Conservation (phyloP, 192 early-diverging fungal species). For the Pilaira anomala region DNA sequence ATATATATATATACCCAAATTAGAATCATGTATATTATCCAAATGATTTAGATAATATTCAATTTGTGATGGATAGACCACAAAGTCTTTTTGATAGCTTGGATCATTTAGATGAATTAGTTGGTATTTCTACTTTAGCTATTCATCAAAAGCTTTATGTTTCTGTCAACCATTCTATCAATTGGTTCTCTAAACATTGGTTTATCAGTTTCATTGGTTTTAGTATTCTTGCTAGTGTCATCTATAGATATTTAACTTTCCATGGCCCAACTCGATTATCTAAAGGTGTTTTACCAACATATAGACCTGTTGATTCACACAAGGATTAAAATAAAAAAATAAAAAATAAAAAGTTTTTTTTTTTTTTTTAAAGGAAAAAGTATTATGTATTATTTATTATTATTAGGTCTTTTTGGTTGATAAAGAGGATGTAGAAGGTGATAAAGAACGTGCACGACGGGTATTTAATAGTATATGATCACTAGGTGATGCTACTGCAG, state of each 20-base stretch:
- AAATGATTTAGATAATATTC: not conserved
- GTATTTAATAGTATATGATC: slow-evolving; percentile 11
- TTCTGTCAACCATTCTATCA: not conserved
- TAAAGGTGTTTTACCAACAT: slow-evolving; percentile 5
- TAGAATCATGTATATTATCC: slow-evolving; percentile 13
- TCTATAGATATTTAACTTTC: slow-evolving; percentile 8
- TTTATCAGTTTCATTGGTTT: not conserved
- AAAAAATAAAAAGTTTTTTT: too few species aligned
- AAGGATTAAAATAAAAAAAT: slow-evolving; percentile 11
- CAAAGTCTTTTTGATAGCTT: not conserved
- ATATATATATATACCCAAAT: not conserved
- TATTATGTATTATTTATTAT: not conserved
- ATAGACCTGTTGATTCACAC: slow-evolving; percentile 1
- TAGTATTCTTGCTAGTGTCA: not conserved
- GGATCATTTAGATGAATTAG: not conserved
- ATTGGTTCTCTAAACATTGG: not conserved
- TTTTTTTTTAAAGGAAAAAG: too few species aligned
- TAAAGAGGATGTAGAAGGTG: not conserved
- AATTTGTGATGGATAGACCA: not conserved
- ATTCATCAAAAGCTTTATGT: not conserved
- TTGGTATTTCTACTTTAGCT: not conserved
- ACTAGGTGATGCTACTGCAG: not conserved
- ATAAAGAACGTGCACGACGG: slow-evolving; percentile 12
- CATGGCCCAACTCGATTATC: slow-evolving; percentile 1
- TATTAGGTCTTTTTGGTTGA: slow-evolving; percentile 1